Base-by-base conservation (phyloP, 768 basidiomycete genomes). In the Galerina sulciceps region DNA sequence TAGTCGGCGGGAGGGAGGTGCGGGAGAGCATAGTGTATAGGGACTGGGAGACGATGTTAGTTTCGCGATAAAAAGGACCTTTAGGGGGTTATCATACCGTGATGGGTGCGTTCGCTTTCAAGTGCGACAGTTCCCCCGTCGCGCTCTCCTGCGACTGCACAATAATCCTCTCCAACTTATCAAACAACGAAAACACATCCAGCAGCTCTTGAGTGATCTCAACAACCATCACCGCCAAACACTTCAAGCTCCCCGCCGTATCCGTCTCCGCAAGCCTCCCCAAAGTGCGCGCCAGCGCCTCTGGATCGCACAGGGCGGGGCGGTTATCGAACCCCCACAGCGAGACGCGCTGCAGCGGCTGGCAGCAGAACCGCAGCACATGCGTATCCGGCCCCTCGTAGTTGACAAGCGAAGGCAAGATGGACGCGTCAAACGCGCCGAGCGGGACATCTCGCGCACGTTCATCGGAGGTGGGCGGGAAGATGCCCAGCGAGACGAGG, bases 351-450 rank as follows among this genome's bases (percentile, higher is more conserved):
- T 67, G 59, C 20, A 75, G 55, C 9, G 64, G 61, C 17, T 70
- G 66, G n/a, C 58, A 64, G 18, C 63, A 55, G 31, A 72, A 67
- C 36, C 63, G 51, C 44, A 67, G 15, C 18, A 71, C 53, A 42
- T 68, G 63, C 9, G 65, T 65, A 49, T 68, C 70, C 6, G 74
- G 72, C 6, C 74, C 74, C 59, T 73, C 71, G 45, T 69, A 75
- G 4, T 53, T 58, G 8, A 60, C 58, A 43, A 75, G 66, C 2
- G 44, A 59, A 2, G 67, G 70, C 31, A 75, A 54, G 18, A 53
- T 36, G 10, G 64, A 59, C 10, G 60, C n/a, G n/a, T 63, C 57
- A 15, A 71, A 53, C 2, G 31, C 37, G 4, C 63, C 52, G 3
- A 70, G 52, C 6, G 53, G 59, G 8, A 67, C 47, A 43, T 69